Evolutionary conservation across 106 monocot species (phyloP), one percentile per base, ranked within the genome.

Genomic region (Gastrodia elata): DNA sequence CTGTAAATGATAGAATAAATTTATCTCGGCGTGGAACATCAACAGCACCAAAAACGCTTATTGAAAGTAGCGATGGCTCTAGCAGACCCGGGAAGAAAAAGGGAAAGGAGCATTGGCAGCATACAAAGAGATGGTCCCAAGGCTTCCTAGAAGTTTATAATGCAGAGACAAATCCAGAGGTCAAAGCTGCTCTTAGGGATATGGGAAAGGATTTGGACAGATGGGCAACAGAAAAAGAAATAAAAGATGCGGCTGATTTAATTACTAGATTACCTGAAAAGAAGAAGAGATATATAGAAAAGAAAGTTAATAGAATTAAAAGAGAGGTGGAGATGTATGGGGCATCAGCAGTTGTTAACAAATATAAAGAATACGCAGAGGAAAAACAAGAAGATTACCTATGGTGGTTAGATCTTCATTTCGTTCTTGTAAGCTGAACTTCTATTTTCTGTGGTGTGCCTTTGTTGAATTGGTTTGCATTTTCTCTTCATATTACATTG

Each of bases 51-150:
- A 89, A 73, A 75, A 81, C 84, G 16, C 56, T 93, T 68, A 85
- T 93, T 77, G 84, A 93, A 70, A 75, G 87, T 77, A 93, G 92
- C 78, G 92, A 93, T 82, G 89, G 92, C 55, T 83, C 89, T n/a
- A 81, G n/a, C 34, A 89, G 84, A 80, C 73, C 81, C 41, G 92
- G 92, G 20, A 93, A 89, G 72, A 89, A 89, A 48, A 74, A 16
- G 6, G 80, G 81, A 10, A 93, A 85, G 61, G 92, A 93, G 44
- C 86, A 93, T 22, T 93, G 92, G 92, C 70, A 87, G 68, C 92
- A 93, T 71, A 93, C 92, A 43, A 93, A 93, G 82, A 93, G 82
- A 80, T 93, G 92, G 92, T 87, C 92, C 32, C 71, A 80, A 81
- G 92, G 82, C 68, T 89, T 93, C 77, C 73, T 93, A 27, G 89